Conservation (phyloP, 768 basidiomycete genomes). For the Boletus subparvulus region DNA sequence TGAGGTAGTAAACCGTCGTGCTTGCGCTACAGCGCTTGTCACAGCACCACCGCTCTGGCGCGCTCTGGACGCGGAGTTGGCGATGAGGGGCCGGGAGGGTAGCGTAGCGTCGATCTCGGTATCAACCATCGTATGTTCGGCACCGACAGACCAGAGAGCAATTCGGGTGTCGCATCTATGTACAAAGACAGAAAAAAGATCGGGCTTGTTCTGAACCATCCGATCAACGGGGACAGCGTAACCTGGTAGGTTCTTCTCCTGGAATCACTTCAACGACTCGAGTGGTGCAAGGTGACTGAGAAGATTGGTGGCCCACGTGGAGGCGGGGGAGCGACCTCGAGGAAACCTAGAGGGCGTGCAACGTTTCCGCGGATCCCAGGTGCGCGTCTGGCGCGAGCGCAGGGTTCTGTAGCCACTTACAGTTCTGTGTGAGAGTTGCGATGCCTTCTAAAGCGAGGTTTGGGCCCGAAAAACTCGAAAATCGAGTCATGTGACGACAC, state of each 20-base stretch:
- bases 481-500: conserved; percentile 63
- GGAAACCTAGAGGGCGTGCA: conserved; percentile 33
- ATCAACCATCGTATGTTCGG: conserved; percentile 27
- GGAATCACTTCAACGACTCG: conserved; percentile 73
- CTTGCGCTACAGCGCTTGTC: too few species aligned
- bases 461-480: conserved; percentile 40
- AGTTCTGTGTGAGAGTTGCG: conserved; percentile 54
- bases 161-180: conserved; percentile 44
- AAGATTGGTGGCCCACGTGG: conserved; percentile 73
- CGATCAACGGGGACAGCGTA: conserved; percentile 41
- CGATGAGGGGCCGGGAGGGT: neutral
- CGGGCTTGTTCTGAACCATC: conserved; percentile 41
- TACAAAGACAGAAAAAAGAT: conserved; percentile 41
- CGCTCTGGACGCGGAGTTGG: too few species aligned
- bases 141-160: conserved; percentile 34
- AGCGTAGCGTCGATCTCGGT: conserved; percentile 35
- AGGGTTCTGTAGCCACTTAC: conserved; percentile 62
- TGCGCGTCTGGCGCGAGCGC: conserved; percentile 32
- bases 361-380: conserved; percentile 42
- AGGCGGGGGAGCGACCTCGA: conserved; percentile 66
- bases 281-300: conserved; percentile 74
- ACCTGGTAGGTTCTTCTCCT: conserved; percentile 69
- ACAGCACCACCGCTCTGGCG: too few species aligned
- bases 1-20: too few species aligned
- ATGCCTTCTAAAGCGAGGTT: conserved; percentile 66